These are phyloP conservation scores for Nadsonia starkeyi-henricii DNA, from an alignment of 1,139 yeast genomes.

Conservation along the genomic window DNA sequence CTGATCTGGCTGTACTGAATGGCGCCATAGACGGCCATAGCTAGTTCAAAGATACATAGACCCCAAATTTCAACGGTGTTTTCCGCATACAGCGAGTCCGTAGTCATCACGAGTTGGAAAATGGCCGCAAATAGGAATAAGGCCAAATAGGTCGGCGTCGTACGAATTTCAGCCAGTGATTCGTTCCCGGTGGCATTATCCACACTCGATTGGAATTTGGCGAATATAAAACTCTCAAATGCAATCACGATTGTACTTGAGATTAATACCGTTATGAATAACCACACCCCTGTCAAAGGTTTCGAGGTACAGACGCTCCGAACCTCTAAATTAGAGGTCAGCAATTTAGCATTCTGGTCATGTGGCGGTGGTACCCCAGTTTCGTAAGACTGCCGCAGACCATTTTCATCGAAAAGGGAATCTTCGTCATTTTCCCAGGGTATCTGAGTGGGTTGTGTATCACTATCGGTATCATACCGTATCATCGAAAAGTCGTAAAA, in stretches of 20 bases:
- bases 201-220: constrained; percentile 17
- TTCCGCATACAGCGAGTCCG: constrained; percentile 31
- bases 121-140: constrained; percentile 34
- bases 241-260: constrained; percentile 18
- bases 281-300: too few species aligned
- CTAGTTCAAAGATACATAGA: constrained; percentile 33
- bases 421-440: too few species aligned
- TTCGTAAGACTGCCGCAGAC: too few species aligned
- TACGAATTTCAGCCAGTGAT: constrained; percentile 15
- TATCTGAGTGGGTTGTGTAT: too few species aligned
- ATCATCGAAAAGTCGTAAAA: too few species aligned
- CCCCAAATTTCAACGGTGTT: constrained; percentile 31
- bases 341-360: too few species aligned
- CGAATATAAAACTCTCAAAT: constrained; percentile 19
- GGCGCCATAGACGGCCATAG: constrained; percentile 38
- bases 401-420: too few species aligned
- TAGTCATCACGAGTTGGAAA: constrained; percentile 29
- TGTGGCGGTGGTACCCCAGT: too few species aligned
- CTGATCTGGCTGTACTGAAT: constrained; percentile 36
- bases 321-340: too few species aligned
- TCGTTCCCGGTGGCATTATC: constrained; percentile 8
- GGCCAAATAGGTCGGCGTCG: constrained; percentile 27
- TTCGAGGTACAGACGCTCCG: too few species aligned
- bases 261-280: constrained; percentile 12
- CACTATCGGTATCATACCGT: too few species aligned